Evolutionary conservation across 2,329 filamentous ascomycete genomes (phyloP).

Genomic region (Trichoderma koningii): DNA sequence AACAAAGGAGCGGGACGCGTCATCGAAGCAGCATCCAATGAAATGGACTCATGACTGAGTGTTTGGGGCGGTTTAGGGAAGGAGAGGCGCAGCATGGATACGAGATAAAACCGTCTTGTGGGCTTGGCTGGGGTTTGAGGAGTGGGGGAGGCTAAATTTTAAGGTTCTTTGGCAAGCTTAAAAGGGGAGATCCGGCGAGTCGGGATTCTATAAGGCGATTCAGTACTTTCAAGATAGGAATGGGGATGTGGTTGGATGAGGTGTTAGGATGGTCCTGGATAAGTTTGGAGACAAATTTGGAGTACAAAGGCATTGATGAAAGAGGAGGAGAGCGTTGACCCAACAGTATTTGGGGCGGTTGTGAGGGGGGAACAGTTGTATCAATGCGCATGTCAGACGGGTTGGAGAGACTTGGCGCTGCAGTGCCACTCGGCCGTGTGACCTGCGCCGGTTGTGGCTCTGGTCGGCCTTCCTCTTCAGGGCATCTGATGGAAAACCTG

Average conservation of each 20-base stretch:
- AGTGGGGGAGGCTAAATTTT: background rate
- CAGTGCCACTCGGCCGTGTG: background rate
- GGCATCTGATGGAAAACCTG: too few species aligned
- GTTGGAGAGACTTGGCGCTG: constrained; percentile 4
- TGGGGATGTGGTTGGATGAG: background rate
- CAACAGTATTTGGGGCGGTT: too few species aligned
- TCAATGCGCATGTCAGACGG: background rate
- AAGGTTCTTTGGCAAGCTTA: constrained; percentile 26
- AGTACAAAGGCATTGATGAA: too few species aligned
- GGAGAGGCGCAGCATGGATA: constrained; percentile 6
- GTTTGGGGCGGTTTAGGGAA: constrained; percentile 5
- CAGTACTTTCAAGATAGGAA: background rate
- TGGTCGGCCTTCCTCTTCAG: too few species aligned
- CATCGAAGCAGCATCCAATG: background rate
- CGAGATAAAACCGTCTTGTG: constrained; percentile 1
- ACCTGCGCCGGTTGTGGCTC: background rate
- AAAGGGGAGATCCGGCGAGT: background rate
- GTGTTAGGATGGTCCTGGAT: background rate
- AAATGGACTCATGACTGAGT: too few species aligned
- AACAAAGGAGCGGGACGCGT: constrained; percentile 12
- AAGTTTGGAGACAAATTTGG: too few species aligned
- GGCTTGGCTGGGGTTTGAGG: background rate
- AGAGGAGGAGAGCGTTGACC: background rate
- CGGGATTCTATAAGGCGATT: background rate
- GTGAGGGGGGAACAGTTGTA: too few species aligned